Base-by-base conservation (phyloP, 306 rosid species). In the Luffa aegyptiaca region DNA sequence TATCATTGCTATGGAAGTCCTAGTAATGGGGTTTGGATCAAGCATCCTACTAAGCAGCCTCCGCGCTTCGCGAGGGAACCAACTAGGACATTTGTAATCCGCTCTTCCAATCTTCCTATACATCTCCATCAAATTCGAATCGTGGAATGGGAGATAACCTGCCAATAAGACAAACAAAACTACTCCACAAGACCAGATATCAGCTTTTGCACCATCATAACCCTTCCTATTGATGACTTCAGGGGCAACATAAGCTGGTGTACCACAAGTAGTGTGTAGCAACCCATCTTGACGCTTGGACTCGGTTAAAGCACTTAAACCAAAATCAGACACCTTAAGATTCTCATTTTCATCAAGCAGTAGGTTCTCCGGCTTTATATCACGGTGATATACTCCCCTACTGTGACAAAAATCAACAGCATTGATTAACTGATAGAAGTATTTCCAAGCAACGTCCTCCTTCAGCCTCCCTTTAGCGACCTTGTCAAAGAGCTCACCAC, bases 231-330 rank as follows among this genome's bases (percentile, higher is more conserved):
- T 86, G 16, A 94, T 87, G 76, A 94, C 93, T 83, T 94, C 98
- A 1, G 98, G 98, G 74, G 98, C 96, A 61, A 91, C 98, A 82
- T 94, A 94, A 10, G 96, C 98, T 56, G 98, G 98, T 41, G 98
- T 94, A 64, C 98, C 98, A 84, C 98, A 94, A 64, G 94, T 79
- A 5, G 97, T 94, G 76, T 90, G 98, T 31, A 94, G 92, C 37
- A 94, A 62, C 31, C 87, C 90, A 80, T 90, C 96, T 74, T 88
- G 88, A 41, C 77, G 80, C 84, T 69, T 90, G 81, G 91, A 81
- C 31, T 92, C 93, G 1, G 83, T 90, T 1, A 94, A 83, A 44
- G 97, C 94, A 83, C 98, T 94, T 75, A 94, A 87, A 71, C 98
- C 98, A 35, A 94, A 94, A 87, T 94, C 98, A 21, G 98, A 90